Conservation (phyloP, 805 yeast genomes). For the Myxozyma melibiosi region DNA sequence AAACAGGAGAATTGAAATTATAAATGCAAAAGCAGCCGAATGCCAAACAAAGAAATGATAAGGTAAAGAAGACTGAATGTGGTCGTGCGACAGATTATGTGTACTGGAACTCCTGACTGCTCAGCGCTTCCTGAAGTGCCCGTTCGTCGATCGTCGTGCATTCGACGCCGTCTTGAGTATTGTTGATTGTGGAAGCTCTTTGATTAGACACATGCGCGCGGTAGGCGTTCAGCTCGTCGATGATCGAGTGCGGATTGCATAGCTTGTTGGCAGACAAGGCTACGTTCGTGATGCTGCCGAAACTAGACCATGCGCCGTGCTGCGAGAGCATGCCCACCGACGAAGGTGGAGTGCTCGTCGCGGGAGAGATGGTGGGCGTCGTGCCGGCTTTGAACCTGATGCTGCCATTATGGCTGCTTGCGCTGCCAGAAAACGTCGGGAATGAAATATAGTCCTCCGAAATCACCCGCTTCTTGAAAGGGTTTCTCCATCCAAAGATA, state of each 20-base stretch:
- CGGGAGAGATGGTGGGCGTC: not conserved
- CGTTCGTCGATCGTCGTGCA: slow-evolving; percentile 10
- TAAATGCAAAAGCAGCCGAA: not conserved
- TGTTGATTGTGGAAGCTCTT: not conserved
- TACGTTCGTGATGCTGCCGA: slow-evolving; percentile 1
- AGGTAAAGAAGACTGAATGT: not conserved
- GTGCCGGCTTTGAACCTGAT: not conserved
- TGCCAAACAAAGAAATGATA: not conserved
- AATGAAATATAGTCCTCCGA: slow-evolving; percentile 27
- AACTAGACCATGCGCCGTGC: slow-evolving; percentile 3
- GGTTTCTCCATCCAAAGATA: slow-evolving; percentile 2
- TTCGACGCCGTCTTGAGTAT: not conserved
- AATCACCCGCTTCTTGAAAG: slow-evolving; percentile 1
- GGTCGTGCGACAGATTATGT: not conserved
- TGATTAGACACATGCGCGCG: not conserved
- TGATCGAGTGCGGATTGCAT: slow-evolving; percentile 14
- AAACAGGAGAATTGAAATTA: not conserved
- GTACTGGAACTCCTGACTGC: not conserved
- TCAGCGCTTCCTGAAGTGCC: slow-evolving; percentile 15
- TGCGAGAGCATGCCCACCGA: not conserved
- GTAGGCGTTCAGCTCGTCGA: slow-evolving; percentile 8
- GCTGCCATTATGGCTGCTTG: not conserved
- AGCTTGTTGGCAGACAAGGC: slow-evolving; percentile 3
- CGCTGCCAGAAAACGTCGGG: slow-evolving; percentile 14
- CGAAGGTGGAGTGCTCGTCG: not conserved